Conservation (phyloP, 495 filamentous ascomycete genomes). For the Lasiosphaeria hispida region DNA sequence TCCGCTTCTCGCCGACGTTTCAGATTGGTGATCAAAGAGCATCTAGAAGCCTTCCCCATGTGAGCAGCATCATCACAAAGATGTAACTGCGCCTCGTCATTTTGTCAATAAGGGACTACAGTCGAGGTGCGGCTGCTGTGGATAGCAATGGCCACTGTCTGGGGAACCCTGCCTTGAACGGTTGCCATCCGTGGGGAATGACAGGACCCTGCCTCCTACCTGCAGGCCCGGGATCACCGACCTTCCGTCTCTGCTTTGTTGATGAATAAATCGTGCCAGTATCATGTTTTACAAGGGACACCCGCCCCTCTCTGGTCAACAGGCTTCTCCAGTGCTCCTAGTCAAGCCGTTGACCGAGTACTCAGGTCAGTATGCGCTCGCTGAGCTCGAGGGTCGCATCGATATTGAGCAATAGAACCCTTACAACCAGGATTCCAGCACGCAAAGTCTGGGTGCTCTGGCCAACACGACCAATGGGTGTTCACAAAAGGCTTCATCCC, state of each 20-base stretch:
- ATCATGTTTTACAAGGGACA: neutral
- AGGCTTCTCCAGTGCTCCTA: neutral
- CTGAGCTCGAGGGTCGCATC: slow-evolving; percentile 1
- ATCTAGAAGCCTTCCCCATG: slow-evolving; percentile 28
- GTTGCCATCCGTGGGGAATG: neutral
- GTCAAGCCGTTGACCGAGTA: neutral
- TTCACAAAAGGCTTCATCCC: slow-evolving; percentile 4
- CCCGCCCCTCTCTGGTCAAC: neutral
- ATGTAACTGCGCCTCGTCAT: neutral
- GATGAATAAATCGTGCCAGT: too few relatives aligned
- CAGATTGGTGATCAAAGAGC: slow-evolving; percentile 24
- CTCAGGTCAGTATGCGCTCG: neutral
- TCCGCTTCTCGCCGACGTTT: slow-evolving; percentile 17
- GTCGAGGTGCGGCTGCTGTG: neutral
- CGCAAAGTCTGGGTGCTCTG: neutral
- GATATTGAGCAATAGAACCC: neutral
- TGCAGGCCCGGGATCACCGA: slow-evolving; percentile 1
- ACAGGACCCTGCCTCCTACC: neutral
- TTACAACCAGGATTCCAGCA: slow-evolving; percentile 5
- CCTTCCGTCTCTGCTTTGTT: neutral
- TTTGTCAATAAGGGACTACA: neutral
- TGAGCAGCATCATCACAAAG: neutral
- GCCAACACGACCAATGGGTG: neutral
- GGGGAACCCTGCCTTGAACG: slow-evolving; percentile 1
- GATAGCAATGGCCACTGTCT: neutral